These are phyloP conservation scores for Scedosporium apiospermum DNA, from an alignment of 2,329 filamentous ascomycete genomes.

Conservation along the genomic window DNA sequence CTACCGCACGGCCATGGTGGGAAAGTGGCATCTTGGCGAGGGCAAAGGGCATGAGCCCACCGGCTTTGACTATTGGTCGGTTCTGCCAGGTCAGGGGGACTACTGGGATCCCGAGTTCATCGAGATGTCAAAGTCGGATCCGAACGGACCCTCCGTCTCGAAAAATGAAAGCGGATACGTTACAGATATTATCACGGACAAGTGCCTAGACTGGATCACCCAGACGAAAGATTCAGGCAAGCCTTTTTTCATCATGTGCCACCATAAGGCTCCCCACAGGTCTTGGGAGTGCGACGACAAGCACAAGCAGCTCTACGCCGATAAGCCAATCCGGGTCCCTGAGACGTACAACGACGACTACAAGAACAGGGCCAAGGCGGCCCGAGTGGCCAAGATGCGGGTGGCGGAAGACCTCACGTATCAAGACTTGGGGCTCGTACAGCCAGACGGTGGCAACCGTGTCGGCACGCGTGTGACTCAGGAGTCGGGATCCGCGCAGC, in stretches of 20 bases:
- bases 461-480: slow-evolving; percentile 24
- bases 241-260: slow-evolving; percentile 47
- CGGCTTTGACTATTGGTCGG: slow-evolving; percentile 41
- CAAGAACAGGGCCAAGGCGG: slow-evolving; percentile 40
- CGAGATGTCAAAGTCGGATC: slow-evolving; percentile 8
- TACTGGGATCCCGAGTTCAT: slow-evolving; percentile 44
- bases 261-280: slow-evolving; percentile 45
- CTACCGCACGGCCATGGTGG: slow-evolving; percentile 42
- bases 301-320: slow-evolving; percentile 37
- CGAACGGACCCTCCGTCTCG: slow-evolving; percentile 17
- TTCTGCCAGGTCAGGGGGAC: slow-evolving; percentile 40
- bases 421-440: slow-evolving; percentile 38
- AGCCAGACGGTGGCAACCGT: slow-evolving; percentile 36
- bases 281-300: slow-evolving; percentile 41
- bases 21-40: slow-evolving; percentile 45
- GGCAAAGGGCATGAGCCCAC: slow-evolving; percentile 33
- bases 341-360: slow-evolving; percentile 46
- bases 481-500: background rate
- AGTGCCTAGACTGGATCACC: slow-evolving; percentile 32
- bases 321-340: slow-evolving; percentile 31
- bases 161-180: slow-evolving; percentile 31
- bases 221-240: slow-evolving; percentile 19
- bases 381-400: slow-evolving; percentile 39
- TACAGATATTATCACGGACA: slow-evolving; percentile 43
- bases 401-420: slow-evolving; percentile 43